Evolutionary conservation across 148 eudicot species (phyloP).

Genomic region (Chenopodium berlandieri): DNA sequence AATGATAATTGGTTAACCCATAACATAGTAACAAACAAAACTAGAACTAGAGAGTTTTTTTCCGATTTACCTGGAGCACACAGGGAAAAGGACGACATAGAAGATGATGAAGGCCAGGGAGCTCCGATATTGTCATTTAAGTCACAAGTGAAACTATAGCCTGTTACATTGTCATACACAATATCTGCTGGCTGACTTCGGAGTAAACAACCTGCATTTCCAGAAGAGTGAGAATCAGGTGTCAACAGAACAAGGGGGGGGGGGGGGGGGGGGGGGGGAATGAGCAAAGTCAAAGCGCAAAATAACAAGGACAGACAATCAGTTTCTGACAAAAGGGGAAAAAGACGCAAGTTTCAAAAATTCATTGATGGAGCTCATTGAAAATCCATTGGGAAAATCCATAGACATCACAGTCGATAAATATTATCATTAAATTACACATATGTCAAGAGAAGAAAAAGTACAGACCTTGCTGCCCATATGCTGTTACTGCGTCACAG

Average conservation of each 20-base stretch:
- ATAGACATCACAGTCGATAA: not conserved
- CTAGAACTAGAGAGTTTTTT: not conserved
- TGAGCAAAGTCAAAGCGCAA: not conserved
- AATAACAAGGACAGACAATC: not conserved
- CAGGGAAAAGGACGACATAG: slow-evolving; percentile 75
- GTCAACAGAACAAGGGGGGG: not conserved
- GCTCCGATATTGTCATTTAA: slow-evolving; percentile 89
- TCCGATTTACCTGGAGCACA: slow-evolving; percentile 89
- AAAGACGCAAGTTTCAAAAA: not conserved
- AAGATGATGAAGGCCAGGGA: slow-evolving; percentile 95
- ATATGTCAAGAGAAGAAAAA: slow-evolving; percentile 7
- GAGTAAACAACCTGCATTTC: slow-evolving; percentile 77
- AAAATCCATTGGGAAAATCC: not conserved
- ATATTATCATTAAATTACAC: not conserved
- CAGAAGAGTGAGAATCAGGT: slow-evolving; percentile 10
- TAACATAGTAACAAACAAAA: not conserved
- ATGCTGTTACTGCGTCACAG: slow-evolving; percentile 50
- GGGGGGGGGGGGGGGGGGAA: too few relatives aligned
- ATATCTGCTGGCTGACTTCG: slow-evolving; percentile 86
- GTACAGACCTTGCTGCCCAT: slow-evolving; percentile 73
- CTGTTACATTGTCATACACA: slow-evolving; percentile 71
- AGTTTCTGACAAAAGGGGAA: not conserved
- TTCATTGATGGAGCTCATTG: not conserved
- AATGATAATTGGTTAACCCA: not conserved
- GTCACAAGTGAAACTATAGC: slow-evolving; percentile 88